Evolutionary conservation across 2,329 filamentous ascomycete genomes (phyloP), one percentile per base, ranked within the genome.

Genomic region (Harringtonia lauricola): DNA sequence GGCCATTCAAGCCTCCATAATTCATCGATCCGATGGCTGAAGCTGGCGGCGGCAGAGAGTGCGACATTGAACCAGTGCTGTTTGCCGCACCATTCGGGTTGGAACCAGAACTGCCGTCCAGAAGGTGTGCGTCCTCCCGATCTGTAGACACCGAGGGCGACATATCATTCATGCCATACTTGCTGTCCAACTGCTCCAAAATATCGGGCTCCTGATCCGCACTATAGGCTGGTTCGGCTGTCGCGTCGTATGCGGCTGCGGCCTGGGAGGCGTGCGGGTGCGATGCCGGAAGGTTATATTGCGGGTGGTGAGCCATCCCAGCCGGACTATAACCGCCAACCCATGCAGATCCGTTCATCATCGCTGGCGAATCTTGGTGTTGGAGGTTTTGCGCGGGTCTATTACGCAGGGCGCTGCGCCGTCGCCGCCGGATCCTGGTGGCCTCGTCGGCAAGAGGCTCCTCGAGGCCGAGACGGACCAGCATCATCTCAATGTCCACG

Each of bases 401-500:
- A 26, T 10, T 41, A n/a, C 50, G 48, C 18, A 49, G 50, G 39
- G 51, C 54, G 47, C 59, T 61, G n/a, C 62, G 55, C 47, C 64
- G 67, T 36, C 64, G 63, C n/a, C 68, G 64, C 4, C 67, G 63
- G 24, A 59, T 56, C 39, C 64, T 65, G 14, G 55, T 59, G 17
- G 63, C 55, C 24, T 63, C 57, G 37, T 69, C 62, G 37, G 64
- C 56, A 45, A 64, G 63, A 18, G 67, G 54, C 43, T 71, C 66
- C 43, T 71, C 67, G 39, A 72, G 56, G 42, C 65, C 69, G 35
- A 70, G 49, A 47, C 66, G 65, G 43, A 73, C 66, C 2, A 76
- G 59, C 50, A 68, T 68, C 52, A 67, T 62, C 48, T 72, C 67
- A 33, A 76, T 61, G 47, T 74, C 70, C 26, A 60, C 62, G 4